phyloP scores from a whole-genome alignment of 345 rosid species.

The Eucalyptus cloeziana region DNA sequence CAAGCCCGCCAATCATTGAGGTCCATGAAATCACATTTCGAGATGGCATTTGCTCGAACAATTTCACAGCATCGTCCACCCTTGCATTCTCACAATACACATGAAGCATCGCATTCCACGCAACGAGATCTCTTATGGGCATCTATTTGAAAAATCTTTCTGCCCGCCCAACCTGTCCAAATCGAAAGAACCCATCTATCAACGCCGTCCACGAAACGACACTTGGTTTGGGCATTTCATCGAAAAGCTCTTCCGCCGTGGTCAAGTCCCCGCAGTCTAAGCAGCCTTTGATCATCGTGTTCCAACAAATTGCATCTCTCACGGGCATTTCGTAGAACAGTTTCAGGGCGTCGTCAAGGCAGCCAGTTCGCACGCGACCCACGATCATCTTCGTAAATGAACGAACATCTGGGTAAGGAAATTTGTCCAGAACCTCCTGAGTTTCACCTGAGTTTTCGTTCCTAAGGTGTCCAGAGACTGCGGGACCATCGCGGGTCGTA shows the following conservation, averaged over 20 bases:
- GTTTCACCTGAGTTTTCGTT: background rate
- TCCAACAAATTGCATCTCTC: background rate
- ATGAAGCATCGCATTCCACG: background rate
- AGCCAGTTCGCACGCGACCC: background rate
- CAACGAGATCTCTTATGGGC: too few species aligned
- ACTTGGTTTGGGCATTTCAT: background rate
- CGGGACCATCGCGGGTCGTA: background rate
- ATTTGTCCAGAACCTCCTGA: background rate
- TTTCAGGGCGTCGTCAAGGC: background rate
- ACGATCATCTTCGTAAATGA: background rate
- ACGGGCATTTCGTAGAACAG: background rate
- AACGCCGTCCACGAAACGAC: background rate
- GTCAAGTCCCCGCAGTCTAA: background rate
- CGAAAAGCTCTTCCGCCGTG: too few species aligned
- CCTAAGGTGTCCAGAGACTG: background rate
- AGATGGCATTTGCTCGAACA: background rate
- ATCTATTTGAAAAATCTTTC: too few species aligned
- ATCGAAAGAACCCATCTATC: too few species aligned
- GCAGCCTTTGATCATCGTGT: background rate
- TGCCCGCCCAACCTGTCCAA: too few species aligned
- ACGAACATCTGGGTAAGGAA: background rate
- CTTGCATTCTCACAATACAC: background rate
- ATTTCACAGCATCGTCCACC: background rate
- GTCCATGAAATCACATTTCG: background rate
- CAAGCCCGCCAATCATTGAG: background rate